Base-by-base conservation (phyloP, 2,329 filamentous ascomycete species). In the Paraconiothyrium sp. region DNA sequence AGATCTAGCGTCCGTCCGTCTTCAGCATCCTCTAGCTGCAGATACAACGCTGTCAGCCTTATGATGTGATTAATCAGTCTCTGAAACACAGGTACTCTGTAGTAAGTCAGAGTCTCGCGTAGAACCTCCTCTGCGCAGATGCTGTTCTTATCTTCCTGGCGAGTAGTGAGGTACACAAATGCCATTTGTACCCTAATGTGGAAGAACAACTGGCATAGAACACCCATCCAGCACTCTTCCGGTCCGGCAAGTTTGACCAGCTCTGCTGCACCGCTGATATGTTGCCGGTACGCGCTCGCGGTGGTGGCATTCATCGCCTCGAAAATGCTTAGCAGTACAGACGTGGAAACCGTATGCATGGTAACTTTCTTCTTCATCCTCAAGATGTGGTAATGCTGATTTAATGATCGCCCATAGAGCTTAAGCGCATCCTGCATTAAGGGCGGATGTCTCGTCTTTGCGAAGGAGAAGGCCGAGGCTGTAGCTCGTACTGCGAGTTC, bases 221-320 rank as follows among this genome's bases (percentile, higher is more conserved):
- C 64, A n/a, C 72, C 72, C 11, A 64, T 30, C 14, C 60, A 57
- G 52, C 72, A 75, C 43, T 75, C 59, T 11, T 64, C 71, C 16
- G 73, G 69, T 4, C 68, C 71, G 3, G 70, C 69, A 0, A 70
- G 47, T 52, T 76, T 70, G 4, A 76, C 57, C 63, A 76, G 68
- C 37, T 63, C 67, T 1, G 68, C 73, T 16, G 72, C 73, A n/a
- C 73, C 73, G 27, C 67, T 63, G 35, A 76, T 67, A 47, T 77
- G 74, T 22, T 66, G 60, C n/a, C 68, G 64, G 57, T 76, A 77
- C 2, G 69, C 73, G 14, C 69, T 61, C 9, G 67, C 62, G 10
- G 67, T 72, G 5, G 75, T 76, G 3, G 69, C 61, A 22, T 71
- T 68, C 71, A 76, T 75, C 4, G 72, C 69, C 44, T 77, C 74